Percentiles rank a stretch among this genome's conserved stretches.
Evolutionary conservation across 805 yeast genomes (phyloP).

Genomic region (Dipodascopsis tothii): DNA sequence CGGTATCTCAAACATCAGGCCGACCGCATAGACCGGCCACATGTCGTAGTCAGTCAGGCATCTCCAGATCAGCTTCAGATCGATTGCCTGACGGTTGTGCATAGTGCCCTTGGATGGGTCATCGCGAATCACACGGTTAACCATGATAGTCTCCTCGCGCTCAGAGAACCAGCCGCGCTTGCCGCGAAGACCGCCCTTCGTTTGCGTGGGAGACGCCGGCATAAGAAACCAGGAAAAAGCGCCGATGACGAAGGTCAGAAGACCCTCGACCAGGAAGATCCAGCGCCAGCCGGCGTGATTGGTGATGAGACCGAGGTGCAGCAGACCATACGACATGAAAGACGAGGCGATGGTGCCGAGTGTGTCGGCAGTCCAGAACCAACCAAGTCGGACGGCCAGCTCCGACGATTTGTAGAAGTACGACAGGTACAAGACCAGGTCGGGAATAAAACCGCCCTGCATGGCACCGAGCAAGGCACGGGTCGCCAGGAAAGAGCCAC

Average conservation of each 20-base stretch:
- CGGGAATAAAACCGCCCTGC: conserved; percentile 62
- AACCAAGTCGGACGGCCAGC: conserved; percentile 43
- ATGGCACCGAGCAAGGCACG: conserved; percentile 48
- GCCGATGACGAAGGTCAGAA: conserved; percentile 49
- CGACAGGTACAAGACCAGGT: conserved; percentile 51
- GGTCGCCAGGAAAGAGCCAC: conserved; percentile 40
- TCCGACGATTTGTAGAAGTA: conserved; percentile 55
- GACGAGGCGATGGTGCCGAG: conserved; percentile 39
- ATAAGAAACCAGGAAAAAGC: conserved; percentile 40
- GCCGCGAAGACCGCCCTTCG: conserved; percentile 43
- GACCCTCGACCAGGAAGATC: conserved; percentile 56
- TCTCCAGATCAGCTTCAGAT: conserved; percentile 35
- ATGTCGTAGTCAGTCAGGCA: conserved; percentile 45
- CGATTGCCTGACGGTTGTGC: conserved; percentile 52
- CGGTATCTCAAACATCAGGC: conserved; percentile 41
- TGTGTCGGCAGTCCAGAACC: conserved; percentile 49
- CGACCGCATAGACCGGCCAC: conserved; percentile 49
- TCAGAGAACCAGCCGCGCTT: conserved; percentile 50
- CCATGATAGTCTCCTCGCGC: conserved; percentile 50
- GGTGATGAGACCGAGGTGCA: conserved; percentile 40
- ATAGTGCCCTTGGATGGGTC: conserved; percentile 60
- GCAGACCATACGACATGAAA: conserved; percentile 44
- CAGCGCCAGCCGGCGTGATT: conserved; percentile 53
- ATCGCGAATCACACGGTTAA: conserved; percentile 53
- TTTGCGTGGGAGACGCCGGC: conserved; percentile 52